Conservation (phyloP, 441 rosid genomes). For the Gossypium aridum region DNA sequence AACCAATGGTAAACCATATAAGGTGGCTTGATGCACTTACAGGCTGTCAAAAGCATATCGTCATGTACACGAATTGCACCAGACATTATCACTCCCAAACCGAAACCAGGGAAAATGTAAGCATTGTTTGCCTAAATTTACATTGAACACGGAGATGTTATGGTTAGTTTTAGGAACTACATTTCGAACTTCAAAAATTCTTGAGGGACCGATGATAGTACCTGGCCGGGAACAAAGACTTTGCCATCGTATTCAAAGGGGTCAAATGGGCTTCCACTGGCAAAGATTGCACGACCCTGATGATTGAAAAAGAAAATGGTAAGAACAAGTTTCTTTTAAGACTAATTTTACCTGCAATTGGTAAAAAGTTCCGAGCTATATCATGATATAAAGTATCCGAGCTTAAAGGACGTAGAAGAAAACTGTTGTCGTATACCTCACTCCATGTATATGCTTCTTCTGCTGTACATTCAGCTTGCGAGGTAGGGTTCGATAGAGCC, state of each 20-base stretch:
- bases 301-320: constrained; percentile 11
- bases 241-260: constrained; percentile 67
- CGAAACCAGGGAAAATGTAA: constrained; percentile 92
- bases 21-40: constrained; percentile 39
- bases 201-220: constrained; percentile 15
- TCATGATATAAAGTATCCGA: not conserved
- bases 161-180: not conserved
- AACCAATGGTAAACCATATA: not conserved
- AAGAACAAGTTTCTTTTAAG: not conserved
- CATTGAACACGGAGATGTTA: constrained; percentile 3
- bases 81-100: constrained; percentile 84
- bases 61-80: constrained; percentile 92
- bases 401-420: not conserved
- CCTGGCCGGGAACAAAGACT: constrained; percentile 86
- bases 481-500: constrained; percentile 94
- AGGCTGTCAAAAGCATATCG: constrained; percentile 94
- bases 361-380: not conserved
- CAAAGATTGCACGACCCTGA: constrained; percentile 90
- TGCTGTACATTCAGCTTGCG: constrained; percentile 98
- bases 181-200: constrained; percentile 1
- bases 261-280: constrained; percentile 95
- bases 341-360: not conserved
- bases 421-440: constrained; percentile 40
- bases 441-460: constrained; percentile 96
- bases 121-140: constrained; percentile 83